Conservation (phyloP, 805 yeast species). For the Candida dajiaensis region DNA sequence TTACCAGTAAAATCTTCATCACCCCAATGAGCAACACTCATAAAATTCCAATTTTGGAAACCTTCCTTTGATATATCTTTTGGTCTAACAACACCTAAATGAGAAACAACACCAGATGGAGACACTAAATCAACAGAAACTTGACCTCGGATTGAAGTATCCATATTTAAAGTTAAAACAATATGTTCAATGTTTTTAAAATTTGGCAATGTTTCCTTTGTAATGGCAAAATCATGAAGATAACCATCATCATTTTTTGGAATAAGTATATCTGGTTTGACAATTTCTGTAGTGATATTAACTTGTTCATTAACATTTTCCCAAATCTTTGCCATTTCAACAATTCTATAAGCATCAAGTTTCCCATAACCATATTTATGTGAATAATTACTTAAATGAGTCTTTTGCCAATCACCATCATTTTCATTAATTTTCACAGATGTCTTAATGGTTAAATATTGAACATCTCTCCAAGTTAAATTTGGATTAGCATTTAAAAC, state of each 20-base stretch:
- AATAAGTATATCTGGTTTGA: constrained; percentile 19
- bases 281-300: constrained; percentile 47
- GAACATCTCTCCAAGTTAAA: constrained; percentile 94
- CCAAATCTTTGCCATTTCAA: constrained; percentile 69
- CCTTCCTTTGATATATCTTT: constrained; percentile 55
- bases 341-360: constrained; percentile 74
- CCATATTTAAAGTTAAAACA: constrained; percentile 70
- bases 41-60: constrained; percentile 80
- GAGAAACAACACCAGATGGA: constrained; percentile 70
- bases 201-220: constrained; percentile 47
- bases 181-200: constrained; percentile 79
- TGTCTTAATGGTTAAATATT: constrained; percentile 69
- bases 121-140: constrained; percentile 60
- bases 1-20: constrained; percentile 76
- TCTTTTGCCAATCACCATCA: constrained; percentile 70
- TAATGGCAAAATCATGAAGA: constrained; percentile 38
- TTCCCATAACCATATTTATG: constrained; percentile 92
- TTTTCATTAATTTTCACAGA: constrained; percentile 60
- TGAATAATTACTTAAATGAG: constrained; percentile 67
- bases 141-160: constrained; percentile 61
- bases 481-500: constrained; percentile 79
- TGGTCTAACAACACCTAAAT: constrained; percentile 63
- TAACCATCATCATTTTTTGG: constrained; percentile 20
- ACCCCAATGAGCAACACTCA: constrained; percentile 99
- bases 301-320: constrained; percentile 86